These are phyloP conservation scores for Aspergillus piperis DNA, from an alignment of 2,329 filamentous ascomycete genomes.

Conservation along the genomic window DNA sequence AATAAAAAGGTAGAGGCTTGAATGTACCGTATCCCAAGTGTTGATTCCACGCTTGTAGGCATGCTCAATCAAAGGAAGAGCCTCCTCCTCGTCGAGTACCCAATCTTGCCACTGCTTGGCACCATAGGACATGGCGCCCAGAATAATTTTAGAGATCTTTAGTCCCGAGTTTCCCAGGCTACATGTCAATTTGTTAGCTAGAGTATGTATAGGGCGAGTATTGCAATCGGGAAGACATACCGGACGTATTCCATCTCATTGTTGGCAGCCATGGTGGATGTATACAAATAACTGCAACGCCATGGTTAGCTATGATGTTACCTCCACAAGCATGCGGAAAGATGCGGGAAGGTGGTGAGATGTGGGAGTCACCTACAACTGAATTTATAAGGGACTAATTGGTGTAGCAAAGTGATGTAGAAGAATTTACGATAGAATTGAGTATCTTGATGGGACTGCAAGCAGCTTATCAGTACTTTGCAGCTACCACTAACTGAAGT, in stretches of 20 bases:
- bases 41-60: conserved; percentile 42
- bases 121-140: conserved; percentile 57
- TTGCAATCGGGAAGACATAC: conserved; percentile 15
- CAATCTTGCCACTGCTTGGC: conserved; percentile 39
- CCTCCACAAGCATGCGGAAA: neutral
- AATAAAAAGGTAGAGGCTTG: neutral
- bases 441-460: neutral
- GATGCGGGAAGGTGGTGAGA: neutral
- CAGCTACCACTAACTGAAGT: neutral
- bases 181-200: neutral
- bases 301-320: neutral
- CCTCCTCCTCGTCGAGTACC: conserved; percentile 40
- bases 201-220: neutral
- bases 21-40: conserved; percentile 45
- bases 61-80: conserved; percentile 38
- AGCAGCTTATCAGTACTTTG: neutral
- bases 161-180: conserved; percentile 57
- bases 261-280: conserved; percentile 23
- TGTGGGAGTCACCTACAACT: neutral
- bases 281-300: neutral
- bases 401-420: neutral
- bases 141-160: conserved; percentile 58
- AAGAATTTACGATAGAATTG: neutral
- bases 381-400: neutral
- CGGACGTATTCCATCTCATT: conserved; percentile 36